Conservation (phyloP, 805 yeast genomes). For the Lachancea lanzarotensis region DNA sequence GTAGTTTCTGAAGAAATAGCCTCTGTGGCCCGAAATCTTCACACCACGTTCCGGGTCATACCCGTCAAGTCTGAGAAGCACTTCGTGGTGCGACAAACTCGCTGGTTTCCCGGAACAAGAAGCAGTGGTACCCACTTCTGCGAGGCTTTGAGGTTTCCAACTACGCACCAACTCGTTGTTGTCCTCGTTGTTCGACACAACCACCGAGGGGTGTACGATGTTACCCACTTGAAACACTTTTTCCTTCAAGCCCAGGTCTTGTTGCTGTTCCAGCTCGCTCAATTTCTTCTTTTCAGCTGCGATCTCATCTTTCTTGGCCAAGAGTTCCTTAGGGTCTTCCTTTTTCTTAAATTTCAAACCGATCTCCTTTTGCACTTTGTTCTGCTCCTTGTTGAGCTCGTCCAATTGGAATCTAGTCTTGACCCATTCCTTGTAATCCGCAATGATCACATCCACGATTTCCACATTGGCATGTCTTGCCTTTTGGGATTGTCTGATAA, state of each 20-base stretch:
- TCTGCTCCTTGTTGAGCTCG: conserved; percentile 79
- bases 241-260: conserved; percentile 63
- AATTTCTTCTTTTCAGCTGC: conserved; percentile 63
- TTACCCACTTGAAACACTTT: conserved; percentile 92
- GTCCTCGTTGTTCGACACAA: conserved; percentile 80
- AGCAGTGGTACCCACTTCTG: conserved; percentile 55
- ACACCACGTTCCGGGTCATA: conserved; percentile 99
- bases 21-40: conserved; percentile 96
- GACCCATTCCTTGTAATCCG: conserved; percentile 89
- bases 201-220: conserved; percentile 88
- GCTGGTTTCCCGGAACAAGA: conserved; percentile 75
- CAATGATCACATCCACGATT: conserved; percentile 89
- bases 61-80: conserved; percentile 88
- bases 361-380: conserved; percentile 86
- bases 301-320: conserved; percentile 73
- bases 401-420: conserved; percentile 84
- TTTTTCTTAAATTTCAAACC: conserved; percentile 90
- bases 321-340: conserved; percentile 83
- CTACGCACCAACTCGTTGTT: conserved; percentile 81
- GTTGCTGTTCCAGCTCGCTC: conserved; percentile 63
- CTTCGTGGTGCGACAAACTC: conserved; percentile 88
- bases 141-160: conserved; percentile 76
- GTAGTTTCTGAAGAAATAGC: conserved; percentile 87
- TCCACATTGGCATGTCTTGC: conserved; percentile 95
- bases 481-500: conserved; percentile 78